These are phyloP conservation scores for Aureobasidium zeae DNA, from an alignment of 2,329 filamentous ascomycete species.

Conservation along the genomic window DNA sequence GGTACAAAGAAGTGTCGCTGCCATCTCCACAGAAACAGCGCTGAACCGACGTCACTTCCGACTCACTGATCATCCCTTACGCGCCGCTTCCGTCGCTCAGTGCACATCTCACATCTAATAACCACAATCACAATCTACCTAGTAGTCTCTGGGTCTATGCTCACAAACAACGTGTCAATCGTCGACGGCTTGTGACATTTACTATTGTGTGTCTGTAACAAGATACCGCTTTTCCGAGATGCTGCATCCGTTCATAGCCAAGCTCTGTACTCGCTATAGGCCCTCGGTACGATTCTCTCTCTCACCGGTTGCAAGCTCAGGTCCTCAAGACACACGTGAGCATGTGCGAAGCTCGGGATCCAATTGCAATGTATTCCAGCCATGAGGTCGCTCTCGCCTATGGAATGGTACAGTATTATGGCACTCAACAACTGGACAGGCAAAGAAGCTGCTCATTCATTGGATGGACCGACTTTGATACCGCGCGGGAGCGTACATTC, in stretches of 20 bases:
- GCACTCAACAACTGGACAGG: background rate
- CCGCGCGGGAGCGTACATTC: constrained; percentile 2
- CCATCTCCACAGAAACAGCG: constrained; percentile 7
- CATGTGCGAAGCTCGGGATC: background rate
- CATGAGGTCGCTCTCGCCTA: background rate
- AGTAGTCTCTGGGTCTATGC: no score
- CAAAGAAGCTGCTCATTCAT: background rate
- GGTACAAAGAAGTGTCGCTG: no score
- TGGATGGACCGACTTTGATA: background rate
- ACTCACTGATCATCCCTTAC: background rate
- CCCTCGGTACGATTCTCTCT: background rate
- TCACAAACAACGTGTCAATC: no score
- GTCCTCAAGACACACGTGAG: constrained; percentile 3
- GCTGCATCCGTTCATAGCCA: no score
- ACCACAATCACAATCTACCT: background rate
- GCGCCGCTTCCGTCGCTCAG: no score
- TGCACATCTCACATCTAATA: background rate
- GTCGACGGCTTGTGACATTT: no score
- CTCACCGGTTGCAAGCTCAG: constrained; percentile 9
- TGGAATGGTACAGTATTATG: background rate
- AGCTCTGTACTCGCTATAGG: no score
- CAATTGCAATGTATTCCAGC: constrained; percentile 2
- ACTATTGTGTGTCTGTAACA: no score
- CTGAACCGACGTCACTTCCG: background rate
- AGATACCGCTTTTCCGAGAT: no score